These are phyloP conservation scores for Myxozyma melibiosi DNA, from an alignment of 805 yeast species.

Conservation along the genomic window DNA sequence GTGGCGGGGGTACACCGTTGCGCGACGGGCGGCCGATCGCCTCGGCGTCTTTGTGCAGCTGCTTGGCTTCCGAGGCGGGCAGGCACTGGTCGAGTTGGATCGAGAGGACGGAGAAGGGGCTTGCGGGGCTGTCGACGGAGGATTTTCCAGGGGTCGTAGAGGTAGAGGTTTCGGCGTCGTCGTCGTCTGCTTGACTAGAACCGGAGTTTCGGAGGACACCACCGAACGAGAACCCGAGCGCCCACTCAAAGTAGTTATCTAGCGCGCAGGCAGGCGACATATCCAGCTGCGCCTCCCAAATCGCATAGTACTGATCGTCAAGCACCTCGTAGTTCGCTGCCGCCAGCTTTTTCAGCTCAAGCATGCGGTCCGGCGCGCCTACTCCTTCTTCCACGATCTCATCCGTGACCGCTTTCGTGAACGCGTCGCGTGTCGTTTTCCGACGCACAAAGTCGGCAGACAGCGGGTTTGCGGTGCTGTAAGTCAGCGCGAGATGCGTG, in stretches of 20 bases:
- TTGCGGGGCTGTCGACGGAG: too few species aligned
- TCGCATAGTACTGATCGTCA: constrained; percentile 4
- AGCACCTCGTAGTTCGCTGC: constrained; percentile 20
- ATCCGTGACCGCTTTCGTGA: constrained; percentile 9
- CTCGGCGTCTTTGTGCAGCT: constrained; percentile 6
- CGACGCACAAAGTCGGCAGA: constrained; percentile 24
- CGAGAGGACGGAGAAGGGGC: neutral
- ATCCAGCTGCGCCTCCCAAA: constrained; percentile 22
- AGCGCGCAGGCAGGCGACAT: constrained; percentile 13
- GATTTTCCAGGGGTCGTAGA: too few species aligned
- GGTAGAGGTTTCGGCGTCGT: neutral
- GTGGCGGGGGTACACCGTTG: neutral
- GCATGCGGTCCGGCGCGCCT: constrained; percentile 21
- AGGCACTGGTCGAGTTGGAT: constrained; percentile 7
- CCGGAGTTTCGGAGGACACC: neutral
- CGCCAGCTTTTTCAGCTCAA: constrained; percentile 20
- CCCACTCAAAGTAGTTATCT: constrained; percentile 17
- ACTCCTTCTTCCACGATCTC: constrained; percentile 11
- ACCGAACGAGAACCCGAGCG: constrained; percentile 23
- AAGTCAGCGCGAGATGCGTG: constrained; percentile 15
- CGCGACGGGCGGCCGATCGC: neutral
- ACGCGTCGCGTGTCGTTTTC: constrained; percentile 17
- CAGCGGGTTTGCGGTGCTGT: constrained; percentile 9
- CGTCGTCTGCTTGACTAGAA: neutral
- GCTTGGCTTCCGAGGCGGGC: constrained; percentile 5